Evolutionary conservation across 768 basidiomycete genomes (phyloP), one percentile per base, ranked within the genome.

Genomic region (Paxillus rubicundulus): DNA sequence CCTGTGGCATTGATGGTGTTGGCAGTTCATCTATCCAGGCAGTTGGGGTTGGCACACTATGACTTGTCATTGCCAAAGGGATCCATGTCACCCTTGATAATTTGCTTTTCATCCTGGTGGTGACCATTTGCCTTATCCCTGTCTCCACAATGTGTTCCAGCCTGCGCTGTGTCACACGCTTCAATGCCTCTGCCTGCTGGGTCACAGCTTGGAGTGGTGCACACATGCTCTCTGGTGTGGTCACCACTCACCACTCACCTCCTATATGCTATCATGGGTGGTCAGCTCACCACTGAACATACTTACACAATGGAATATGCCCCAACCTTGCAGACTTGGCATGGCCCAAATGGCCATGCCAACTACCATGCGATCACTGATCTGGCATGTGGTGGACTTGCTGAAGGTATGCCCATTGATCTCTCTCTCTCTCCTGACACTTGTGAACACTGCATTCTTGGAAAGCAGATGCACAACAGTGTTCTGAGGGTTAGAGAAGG

Each of bases 361-460:
- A 70, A 62, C 47, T 68, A 64, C 44, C 61, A 59, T 27, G 45
- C 59, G 0, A 16, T 71, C 6, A 28, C 45, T n/a, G n/a, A n/a
- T n/a, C n/a, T n/a, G n/a, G n/a, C n/a, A n/a, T n/a, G n/a, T n/a
- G n/a, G n/a, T n/a, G 2, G 38, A 7, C 38, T 39, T 7, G 47
- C 30, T n/a, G 34, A 9, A 17, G 46, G 52, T 53, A 53, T 53
- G 52, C 46, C 52, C 27, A 40, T 52, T 40, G 18, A 47, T n/a
- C n/a, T n/a, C n/a, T 21, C 46, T 42, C 1, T 48, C 47, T 41
- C 32, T 34, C 65, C 67, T 1, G 53, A 61, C 2, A 65, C 61
- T 51, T 73, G 71, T 63, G 62, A 67, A 38, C 54, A 57, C 24
- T 75, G 75, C 48, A 61, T 74, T 33, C 62, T 68, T 38, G 72